phyloP scores from a whole-genome alignment of 257 asterid genomes.

The Misopates orontium region DNA sequence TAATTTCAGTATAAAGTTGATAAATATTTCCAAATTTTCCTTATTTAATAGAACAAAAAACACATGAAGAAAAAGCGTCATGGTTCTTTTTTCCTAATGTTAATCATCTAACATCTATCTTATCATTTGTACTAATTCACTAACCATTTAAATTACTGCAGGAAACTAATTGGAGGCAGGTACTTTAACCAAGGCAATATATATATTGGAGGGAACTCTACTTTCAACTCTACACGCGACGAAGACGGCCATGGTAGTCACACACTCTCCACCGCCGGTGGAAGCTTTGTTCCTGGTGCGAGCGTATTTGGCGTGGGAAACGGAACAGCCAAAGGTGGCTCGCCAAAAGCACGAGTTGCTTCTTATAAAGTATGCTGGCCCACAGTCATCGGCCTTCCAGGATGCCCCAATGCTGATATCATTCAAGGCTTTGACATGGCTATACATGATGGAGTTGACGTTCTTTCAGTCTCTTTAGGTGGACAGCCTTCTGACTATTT shows the following conservation, averaged over 20 bases:
- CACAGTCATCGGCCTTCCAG: neutral
- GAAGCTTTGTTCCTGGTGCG: constrained; percentile 65
- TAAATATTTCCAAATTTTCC: no score
- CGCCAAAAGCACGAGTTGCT: constrained; percentile 73
- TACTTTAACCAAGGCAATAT: constrained; percentile 60
- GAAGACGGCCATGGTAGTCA: constrained; percentile 66
- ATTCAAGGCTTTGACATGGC: constrained; percentile 58
- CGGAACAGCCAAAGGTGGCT: constrained; percentile 84
- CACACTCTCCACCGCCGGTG: constrained; percentile 83
- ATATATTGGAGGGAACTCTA: neutral
- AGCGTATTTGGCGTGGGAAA: constrained; percentile 45
- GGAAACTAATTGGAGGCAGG: constrained; percentile 83
- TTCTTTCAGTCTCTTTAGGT: constrained; percentile 66
- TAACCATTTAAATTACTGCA: constrained; percentile 7
- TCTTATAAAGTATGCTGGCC: constrained; percentile 68
- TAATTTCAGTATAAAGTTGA: neutral
- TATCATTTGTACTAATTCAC: no score
- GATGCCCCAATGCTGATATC: constrained; percentile 60
- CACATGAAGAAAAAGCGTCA: no score
- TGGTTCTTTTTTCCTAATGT: no score
- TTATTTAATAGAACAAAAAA: no score
- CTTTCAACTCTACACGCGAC: constrained; percentile 40
- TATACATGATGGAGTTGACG: constrained; percentile 72
- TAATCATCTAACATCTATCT: no score
- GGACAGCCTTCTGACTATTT: constrained; percentile 27